Evolutionary conservation across 208 protist genomes (phyloP).

Genomic region (Leishmania martiniquensis): DNA sequence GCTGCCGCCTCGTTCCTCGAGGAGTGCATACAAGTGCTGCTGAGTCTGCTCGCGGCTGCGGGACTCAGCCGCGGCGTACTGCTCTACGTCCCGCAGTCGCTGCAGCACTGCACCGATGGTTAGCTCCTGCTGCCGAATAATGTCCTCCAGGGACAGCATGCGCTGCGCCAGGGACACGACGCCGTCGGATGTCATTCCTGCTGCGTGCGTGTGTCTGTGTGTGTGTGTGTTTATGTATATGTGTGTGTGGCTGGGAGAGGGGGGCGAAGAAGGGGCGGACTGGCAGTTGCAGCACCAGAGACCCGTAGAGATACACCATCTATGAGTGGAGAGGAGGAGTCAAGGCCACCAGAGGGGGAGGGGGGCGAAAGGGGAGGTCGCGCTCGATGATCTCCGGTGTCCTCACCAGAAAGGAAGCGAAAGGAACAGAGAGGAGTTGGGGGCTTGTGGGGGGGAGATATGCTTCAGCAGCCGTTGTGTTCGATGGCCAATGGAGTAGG

Average conservation of each 20-base stretch:
- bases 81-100: constrained; percentile 81
- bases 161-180: constrained; percentile 56
- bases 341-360: too few species aligned
- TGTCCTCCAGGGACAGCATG: constrained; percentile 81
- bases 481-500: neutral
- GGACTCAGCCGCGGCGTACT: constrained; percentile 58
- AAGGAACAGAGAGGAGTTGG: neutral
- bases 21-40: constrained; percentile 43
- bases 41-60: constrained; percentile 50
- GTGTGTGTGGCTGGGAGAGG: neutral
- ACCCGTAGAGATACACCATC: neutral
- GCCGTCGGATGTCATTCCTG: constrained; percentile 39
- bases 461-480: neutral
- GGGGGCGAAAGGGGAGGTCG: too few species aligned
- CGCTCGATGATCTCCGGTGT: too few species aligned
- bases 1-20: constrained; percentile 35
- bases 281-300: neutral
- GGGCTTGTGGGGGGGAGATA: neutral
- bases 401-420: neutral
- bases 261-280: neutral
- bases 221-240: neutral
- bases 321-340: neutral
- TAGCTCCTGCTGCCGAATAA: constrained; percentile 77
- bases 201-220: neutral
- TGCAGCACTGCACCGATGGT: constrained; percentile 58